Evolutionary conservation across 2,329 filamentous ascomycete genomes (phyloP).

Genomic region (Sordariomycetes sp.): DNA sequence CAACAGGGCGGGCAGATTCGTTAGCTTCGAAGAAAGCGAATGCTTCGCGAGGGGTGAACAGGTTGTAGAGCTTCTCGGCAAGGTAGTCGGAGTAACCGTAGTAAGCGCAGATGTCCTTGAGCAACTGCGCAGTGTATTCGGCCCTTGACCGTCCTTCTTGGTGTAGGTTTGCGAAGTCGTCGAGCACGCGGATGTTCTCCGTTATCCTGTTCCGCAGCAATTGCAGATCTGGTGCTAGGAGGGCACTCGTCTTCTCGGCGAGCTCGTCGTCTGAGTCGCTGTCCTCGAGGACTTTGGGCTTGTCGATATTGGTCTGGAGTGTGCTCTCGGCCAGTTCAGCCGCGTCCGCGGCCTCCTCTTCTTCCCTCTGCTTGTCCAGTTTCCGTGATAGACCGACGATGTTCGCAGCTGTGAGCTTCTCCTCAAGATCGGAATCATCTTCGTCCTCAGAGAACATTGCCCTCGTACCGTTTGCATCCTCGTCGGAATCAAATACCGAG

Average conservation of each 20-base stretch:
- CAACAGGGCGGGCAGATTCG: slow-evolving; percentile 85
- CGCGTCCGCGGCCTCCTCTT: slow-evolving; percentile 74
- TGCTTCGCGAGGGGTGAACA: slow-evolving; percentile 88
- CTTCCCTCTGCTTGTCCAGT: slow-evolving; percentile 66
- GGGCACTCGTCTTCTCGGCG: slow-evolving; percentile 47
- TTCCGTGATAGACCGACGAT: slow-evolving; percentile 86
- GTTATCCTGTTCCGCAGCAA: slow-evolving; percentile 82
- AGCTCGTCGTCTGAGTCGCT: slow-evolving; percentile 54
- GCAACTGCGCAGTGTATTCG: slow-evolving; percentile 78
- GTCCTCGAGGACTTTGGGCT: slow-evolving; percentile 55
- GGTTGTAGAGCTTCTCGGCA: slow-evolving; percentile 89
- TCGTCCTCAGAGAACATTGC: slow-evolving; percentile 94
- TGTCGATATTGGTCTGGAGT: slow-evolving; percentile 89
- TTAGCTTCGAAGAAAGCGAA: slow-evolving; percentile 99
- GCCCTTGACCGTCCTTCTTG: slow-evolving; percentile 74
- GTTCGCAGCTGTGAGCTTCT: slow-evolving; percentile 88
- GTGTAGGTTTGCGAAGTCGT: slow-evolving; percentile 74
- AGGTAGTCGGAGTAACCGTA: slow-evolving; percentile 93
- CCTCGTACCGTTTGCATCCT: slow-evolving; percentile 38
- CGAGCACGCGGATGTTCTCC: slow-evolving; percentile 84
- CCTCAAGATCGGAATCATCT: slow-evolving; percentile 78
- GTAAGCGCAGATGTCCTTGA: slow-evolving; percentile 91
- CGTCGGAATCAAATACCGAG: slow-evolving; percentile 64
- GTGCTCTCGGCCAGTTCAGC: slow-evolving; percentile 79
- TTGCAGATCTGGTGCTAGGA: slow-evolving; percentile 82